Base-by-base conservation (phyloP, 805 yeast species). In the Torulaspora maleeae region DNA sequence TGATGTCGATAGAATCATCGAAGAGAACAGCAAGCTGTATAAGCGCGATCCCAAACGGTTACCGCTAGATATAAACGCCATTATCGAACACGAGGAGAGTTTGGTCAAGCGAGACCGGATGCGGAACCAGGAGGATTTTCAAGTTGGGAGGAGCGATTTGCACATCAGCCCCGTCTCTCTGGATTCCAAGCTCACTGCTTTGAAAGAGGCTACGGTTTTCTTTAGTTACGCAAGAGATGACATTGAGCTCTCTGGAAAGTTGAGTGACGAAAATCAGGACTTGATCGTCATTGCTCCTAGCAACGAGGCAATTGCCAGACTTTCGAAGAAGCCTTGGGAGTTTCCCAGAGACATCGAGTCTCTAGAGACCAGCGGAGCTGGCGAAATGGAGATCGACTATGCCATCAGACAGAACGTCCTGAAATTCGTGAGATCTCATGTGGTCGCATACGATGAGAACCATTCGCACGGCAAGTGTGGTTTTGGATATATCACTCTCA, bases 311-410 rank as follows among this genome's bases (percentile, higher is more conserved):
- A 70, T 87, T 47, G 66, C 67, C 27, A 65, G 71, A 1, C 58
- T 82, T 38, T 10, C 63, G 3, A 45, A 61, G 44, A 87, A 86
- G 61, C 95, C 95, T 16, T 88, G 95, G 95, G 82, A 83, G 59
- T 87, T 83, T 63, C 95, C 95, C 0, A 61, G 58, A 6, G 55
- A 69, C 4, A 68, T 78, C 12, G 70, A 70, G 17, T 38, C 29
- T 5, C 34, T 60, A 37, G 64, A 59, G 43, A 16, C 45, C 8
- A 27, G 29, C 5, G 60, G 61, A 1, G 56, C 59, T 17, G 58
- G 63, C 20, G 74, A 73, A 29, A 60, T 63, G 38, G 69, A 71
- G 17, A 73, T 75, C 36, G 88, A 82, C 44, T 63, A 67, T 25
- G 66, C 74, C 0, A 73, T 80, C 4, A 60, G 67, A 16, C 56